Conservation (phyloP, 257 asterid genomes). For the Orobanche coerulescens region DNA sequence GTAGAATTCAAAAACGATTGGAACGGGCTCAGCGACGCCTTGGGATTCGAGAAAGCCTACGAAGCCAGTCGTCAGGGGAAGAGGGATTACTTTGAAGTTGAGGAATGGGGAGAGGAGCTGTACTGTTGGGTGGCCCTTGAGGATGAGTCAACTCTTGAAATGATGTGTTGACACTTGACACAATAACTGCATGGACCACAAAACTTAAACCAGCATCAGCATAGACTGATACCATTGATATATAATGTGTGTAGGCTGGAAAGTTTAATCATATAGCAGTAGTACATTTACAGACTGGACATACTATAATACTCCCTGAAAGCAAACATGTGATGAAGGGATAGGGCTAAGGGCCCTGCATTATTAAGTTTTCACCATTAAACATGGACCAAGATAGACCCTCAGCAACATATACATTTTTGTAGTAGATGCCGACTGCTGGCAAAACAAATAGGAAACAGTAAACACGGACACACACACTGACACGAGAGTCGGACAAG, state of each 20-base stretch:
- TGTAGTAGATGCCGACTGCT: neutral
- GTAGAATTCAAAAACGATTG: conserved; percentile 38
- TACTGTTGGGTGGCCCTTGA: conserved; percentile 40
- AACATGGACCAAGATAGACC: neutral
- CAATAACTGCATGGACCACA: conserved; percentile 25
- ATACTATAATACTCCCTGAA: conserved; percentile 18
- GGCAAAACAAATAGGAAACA: neutral
- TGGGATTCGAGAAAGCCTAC: conserved; percentile 40
- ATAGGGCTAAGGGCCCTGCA: neutral
- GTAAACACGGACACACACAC: neutral
- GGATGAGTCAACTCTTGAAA: conserved; percentile 27
- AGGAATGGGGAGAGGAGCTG: conserved; percentile 17
- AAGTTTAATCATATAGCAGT: neutral
- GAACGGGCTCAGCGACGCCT: conserved; percentile 39
- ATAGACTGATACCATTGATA: conserved; percentile 22
- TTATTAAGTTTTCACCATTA: conserved; percentile 12
- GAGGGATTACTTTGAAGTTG: conserved; percentile 21
- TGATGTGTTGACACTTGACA: conserved; percentile 11
- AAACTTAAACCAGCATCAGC: conserved; percentile 14
- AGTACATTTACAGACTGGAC: conserved; percentile 25
- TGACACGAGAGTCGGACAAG: no score
- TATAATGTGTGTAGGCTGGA: conserved; percentile 21
- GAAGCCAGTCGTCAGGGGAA: conserved; percentile 38
- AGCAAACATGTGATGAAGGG: conserved; percentile 21
- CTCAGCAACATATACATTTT: neutral